phyloP scores from a whole-genome alignment of 768 basidiomycete genomes.

The Leucogyrophana mollusca region DNA sequence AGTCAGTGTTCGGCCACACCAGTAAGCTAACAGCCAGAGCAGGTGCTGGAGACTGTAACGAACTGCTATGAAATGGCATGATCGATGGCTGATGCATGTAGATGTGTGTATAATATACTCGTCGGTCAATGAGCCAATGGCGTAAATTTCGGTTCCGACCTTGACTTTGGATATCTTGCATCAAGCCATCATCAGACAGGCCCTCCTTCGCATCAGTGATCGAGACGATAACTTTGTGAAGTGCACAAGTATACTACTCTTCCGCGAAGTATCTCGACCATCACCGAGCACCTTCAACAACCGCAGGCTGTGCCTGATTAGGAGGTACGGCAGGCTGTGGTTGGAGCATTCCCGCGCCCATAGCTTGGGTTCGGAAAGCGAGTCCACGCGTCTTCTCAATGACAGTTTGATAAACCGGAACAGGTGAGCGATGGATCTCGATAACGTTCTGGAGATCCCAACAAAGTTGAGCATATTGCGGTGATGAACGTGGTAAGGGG shows the following conservation, averaged over 20 bases:
- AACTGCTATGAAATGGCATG: too few relatives aligned
- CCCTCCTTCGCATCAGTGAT: too few relatives aligned
- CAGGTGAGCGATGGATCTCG: slow-evolving; percentile 86
- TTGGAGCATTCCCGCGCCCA: slow-evolving; percentile 73
- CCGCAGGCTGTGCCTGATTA: slow-evolving; percentile 24
- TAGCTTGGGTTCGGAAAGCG: slow-evolving; percentile 85
- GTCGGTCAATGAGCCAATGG: too few relatives aligned
- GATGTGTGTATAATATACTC: too few relatives aligned
- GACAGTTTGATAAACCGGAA: slow-evolving; percentile 89
- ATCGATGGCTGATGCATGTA: too few relatives aligned
- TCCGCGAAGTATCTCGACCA: slow-evolving; percentile 5
- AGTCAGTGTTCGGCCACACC: too few relatives aligned
- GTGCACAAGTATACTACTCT: neutral
- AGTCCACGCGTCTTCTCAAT: slow-evolving; percentile 95
- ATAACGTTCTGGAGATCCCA: slow-evolving; percentile 78
- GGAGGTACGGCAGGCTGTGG: slow-evolving; percentile 28
- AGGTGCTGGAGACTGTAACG: slow-evolving; percentile 41
- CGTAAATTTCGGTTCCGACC: too few relatives aligned
- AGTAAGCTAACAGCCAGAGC: neutral
- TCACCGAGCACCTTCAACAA: slow-evolving; percentile 26
- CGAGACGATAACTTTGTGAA: slow-evolving; percentile 2
- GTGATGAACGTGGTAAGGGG: slow-evolving; percentile 3
- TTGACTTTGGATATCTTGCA: too few relatives aligned
- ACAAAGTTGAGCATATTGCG: slow-evolving; percentile 6
- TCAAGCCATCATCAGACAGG: too few relatives aligned